Base-by-base conservation (phyloP, 352 stramenopile species). In the Phytophthora lateralis region DNA sequence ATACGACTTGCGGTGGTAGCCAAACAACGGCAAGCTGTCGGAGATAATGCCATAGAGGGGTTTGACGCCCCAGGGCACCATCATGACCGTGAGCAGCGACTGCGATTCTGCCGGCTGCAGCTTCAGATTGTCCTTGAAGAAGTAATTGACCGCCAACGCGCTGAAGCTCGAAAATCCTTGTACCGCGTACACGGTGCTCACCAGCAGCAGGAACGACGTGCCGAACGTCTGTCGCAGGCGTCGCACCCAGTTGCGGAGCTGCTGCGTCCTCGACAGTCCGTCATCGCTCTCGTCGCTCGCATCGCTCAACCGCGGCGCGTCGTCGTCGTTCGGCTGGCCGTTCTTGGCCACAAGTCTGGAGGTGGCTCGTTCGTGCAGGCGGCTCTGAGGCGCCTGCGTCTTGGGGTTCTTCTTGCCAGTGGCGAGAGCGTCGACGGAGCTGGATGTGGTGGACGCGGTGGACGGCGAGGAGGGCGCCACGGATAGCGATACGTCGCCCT, bases 121-220 rank as follows among this genome's bases (percentile, higher is more conserved):
- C 58, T 97, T 78, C 30, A 99, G 76, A 42, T 98, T 90, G 75
- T 99, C 96, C 65, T 99, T 99, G 34, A 99, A 90, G 46, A 98
- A 97, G 71, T 98, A 99, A 38, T 97, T 98, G 64, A 98, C 76
- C 18, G 96, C 92, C 11, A 99, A 69, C 30, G 78, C 72, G 26
- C 93, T 96, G 34, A 99, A 91, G 59, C 92, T 97, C 24, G 96
- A 82, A 32, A 97, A 97, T 18, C 97, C 97, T 65, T 99, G 93
- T 0, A 98, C 90, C 43, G 96, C 95, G 65, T 98, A 98, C 44
- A 98, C 95, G 0, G 78, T 87, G 42, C 75, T 71, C 39, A 93
- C 79, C 8, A 93, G 69, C 53, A 87, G 47, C 29, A 93, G 62
- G 63, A 93, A 93, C 4, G 80, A 71, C 43, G 74, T 78, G 20